A percentile compares a stretch with the other conserved stretches of the same genome.
Conservation (phyloP, 257 asterid genomes). For the Solanum neorickii region DNA sequence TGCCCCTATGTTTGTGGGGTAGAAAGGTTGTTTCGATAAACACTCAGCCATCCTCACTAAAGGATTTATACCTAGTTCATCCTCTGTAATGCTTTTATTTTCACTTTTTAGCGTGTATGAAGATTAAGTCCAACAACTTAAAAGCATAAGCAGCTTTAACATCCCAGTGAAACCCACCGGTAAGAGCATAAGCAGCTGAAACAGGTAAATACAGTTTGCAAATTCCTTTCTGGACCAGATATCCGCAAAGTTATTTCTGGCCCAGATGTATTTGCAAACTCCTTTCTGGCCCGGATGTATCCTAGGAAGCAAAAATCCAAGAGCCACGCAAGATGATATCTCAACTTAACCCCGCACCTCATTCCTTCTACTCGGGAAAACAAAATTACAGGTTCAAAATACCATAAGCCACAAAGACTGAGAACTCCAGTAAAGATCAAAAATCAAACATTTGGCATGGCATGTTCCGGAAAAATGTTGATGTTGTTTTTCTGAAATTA, state of each 20-base stretch:
- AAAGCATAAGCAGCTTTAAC: background rate
- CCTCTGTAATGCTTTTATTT: background rate
- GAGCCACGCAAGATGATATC: background rate
- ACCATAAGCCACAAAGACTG: background rate
- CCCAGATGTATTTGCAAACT: background rate
- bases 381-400: background rate
- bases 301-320: background rate
- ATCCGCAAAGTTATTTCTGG: background rate
- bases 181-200: background rate
- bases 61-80: background rate
- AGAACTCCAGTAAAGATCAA: background rate
- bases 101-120: background rate
- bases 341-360: background rate
- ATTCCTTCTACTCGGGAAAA: background rate
- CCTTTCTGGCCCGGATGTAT: background rate
- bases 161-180: background rate
- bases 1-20: background rate
- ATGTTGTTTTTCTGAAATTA: background rate
- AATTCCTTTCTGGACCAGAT: background rate
- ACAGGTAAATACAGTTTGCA: background rate
- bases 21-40: background rate
- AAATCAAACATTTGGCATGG: background rate
- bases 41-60: background rate
- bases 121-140: background rate
- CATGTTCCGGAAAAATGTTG: background rate